Conservation (phyloP, 139 green algal genomes). For the Asterochloris erici region DNA sequence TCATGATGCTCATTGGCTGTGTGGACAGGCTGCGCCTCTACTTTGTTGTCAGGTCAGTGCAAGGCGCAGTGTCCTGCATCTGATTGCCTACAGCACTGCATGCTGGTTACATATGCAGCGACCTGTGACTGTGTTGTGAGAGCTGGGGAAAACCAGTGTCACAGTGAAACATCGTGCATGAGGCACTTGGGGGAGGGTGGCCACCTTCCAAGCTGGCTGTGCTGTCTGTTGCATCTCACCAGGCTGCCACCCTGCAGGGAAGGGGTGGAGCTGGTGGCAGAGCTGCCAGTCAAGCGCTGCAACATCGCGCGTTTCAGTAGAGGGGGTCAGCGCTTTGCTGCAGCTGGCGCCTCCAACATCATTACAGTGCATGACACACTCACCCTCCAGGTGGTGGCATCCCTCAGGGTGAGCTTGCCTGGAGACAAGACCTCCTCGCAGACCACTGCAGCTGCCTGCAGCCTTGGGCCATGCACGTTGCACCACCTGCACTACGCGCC, state of each 20-base stretch:
- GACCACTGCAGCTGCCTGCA: background rate
- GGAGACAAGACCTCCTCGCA: background rate
- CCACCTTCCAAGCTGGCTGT: background rate
- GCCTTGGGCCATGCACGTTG: background rate
- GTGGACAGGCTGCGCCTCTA: slow-evolving; percentile 10
- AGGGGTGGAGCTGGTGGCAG: slow-evolving; percentile 26
- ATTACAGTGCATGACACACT: slow-evolving; percentile 32
- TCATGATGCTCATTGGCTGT: slow-evolving; percentile 16
- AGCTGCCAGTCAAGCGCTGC: slow-evolving; percentile 44
- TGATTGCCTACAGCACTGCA: too few species aligned
- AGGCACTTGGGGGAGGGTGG: too few species aligned
- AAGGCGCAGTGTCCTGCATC: background rate
- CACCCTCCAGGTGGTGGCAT: slow-evolving; percentile 11
- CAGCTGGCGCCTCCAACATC: slow-evolving; percentile 42
- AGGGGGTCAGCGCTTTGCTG: slow-evolving; percentile 44
- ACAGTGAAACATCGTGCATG: too few species aligned
- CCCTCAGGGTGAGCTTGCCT: background rate
- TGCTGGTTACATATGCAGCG: too few species aligned
- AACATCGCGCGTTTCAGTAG: slow-evolving; percentile 40
- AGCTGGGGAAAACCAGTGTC: too few species aligned
- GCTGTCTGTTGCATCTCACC: background rate
- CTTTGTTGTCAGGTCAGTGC: background rate
- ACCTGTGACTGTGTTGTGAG: too few species aligned
- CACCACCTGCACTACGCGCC: background rate
- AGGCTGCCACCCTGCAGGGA: slow-evolving; percentile 15